A percentile compares a stretch with the other conserved stretches of the same genome.
Conservation (phyloP, 1,139 yeast genomes). For the Lodderomyces jiufengensis region DNA sequence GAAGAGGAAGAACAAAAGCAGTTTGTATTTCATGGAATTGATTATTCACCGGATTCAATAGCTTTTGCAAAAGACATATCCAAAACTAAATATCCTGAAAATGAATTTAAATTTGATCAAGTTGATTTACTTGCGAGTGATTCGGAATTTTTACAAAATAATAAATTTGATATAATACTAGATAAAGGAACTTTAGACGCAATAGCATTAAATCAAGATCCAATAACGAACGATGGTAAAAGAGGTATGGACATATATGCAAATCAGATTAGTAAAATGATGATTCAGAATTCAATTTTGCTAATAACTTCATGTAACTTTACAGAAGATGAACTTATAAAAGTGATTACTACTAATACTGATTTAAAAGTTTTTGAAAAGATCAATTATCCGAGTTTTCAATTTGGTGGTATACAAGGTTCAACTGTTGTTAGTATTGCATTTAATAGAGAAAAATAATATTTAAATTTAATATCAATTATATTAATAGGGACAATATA, state of each 20-base stretch:
- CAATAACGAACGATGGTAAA: conserved; percentile 36
- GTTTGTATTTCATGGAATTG: conserved; percentile 62
- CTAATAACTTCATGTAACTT: conserved; percentile 94
- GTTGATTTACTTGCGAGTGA: conserved; percentile 43
- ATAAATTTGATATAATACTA: conserved; percentile 63
- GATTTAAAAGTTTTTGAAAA: conserved; percentile 54
- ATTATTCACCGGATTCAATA: conserved; percentile 78
- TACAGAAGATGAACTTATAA: conserved; percentile 69
- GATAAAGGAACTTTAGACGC: conserved; percentile 98
- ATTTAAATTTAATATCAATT: no score
- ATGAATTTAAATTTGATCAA: conserved; percentile 39
- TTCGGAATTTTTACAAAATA: conserved; percentile 30
- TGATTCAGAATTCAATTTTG: conserved; percentile 56
- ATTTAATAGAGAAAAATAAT: conserved; percentile 36
- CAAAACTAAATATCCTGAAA: conserved; percentile 30
- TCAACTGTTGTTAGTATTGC: conserved; percentile 86
- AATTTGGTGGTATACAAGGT: conserved; percentile 87
- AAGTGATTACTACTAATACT: conserved; percentile 43
- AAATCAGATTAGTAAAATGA: conserved; percentile 50
- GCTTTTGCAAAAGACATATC: conserved; percentile 65
- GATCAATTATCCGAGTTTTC: conserved; percentile 73
- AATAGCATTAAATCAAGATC: conserved; percentile 74
- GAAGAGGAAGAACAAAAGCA: conserved; percentile 23
- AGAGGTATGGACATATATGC: conserved; percentile 66
- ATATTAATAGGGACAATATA: no score